These are phyloP conservation scores for Tetracladium marchalianum DNA, from an alignment of 495 filamentous ascomycete genomes.

Conservation along the genomic window DNA sequence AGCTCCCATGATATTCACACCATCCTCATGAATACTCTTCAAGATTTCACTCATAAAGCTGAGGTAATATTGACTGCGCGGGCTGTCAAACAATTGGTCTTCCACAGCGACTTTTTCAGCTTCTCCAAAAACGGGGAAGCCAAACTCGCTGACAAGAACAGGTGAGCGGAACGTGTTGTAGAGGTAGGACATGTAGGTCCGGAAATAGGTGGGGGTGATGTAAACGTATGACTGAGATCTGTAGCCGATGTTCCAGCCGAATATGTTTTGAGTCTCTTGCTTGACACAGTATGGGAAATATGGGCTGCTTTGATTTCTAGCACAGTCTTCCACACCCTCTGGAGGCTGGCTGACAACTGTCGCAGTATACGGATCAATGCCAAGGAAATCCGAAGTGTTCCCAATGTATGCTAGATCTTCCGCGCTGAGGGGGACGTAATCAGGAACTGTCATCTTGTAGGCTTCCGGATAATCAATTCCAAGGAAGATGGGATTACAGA, in stretches of 20 bases:
- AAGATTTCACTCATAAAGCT: constrained; percentile 33
- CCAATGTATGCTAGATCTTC: constrained; percentile 25
- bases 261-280: constrained; percentile 23
- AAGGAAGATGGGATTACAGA: constrained; percentile 31
- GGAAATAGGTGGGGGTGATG: constrained; percentile 21
- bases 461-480: constrained; percentile 32
- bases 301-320: constrained; percentile 18
- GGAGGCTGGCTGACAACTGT: constrained; percentile 28
- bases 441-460: constrained; percentile 8
- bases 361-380: constrained; percentile 36
- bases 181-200: constrained; percentile 30
- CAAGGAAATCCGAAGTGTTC: constrained; percentile 33
- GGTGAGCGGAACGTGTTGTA: constrained; percentile 33
- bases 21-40: constrained; percentile 34
- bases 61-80: constrained; percentile 32
- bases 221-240: constrained; percentile 31
- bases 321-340: constrained; percentile 28
- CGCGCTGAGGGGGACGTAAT: constrained; percentile 16
- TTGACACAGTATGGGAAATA: constrained; percentile 32
- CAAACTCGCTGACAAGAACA: constrained; percentile 24
- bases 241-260: constrained; percentile 31
- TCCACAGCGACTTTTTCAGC: constrained; percentile 17
- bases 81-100: constrained; percentile 30
- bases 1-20: constrained; percentile 33
- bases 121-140: constrained; percentile 5